Base-by-base conservation (phyloP, 2,329 filamentous ascomycete species). In the Aspergillus phoenicis region DNA sequence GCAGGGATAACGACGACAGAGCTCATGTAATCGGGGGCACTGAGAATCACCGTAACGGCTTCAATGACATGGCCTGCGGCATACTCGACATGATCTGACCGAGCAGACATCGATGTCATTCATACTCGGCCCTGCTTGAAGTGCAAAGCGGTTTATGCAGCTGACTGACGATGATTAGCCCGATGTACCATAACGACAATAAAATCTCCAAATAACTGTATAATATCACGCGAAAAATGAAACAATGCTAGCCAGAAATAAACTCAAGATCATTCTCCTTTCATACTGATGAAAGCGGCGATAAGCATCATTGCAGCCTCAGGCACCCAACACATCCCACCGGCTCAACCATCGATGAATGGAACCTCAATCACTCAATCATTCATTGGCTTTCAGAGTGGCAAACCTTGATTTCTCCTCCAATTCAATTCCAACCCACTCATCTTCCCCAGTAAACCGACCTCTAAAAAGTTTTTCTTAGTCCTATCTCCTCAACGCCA, bases 251-350 rank as follows among this genome's bases (percentile, higher is more conserved):
- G 7, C 4, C 24, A 4, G 4, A 26, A 17, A 6, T 4, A 13
- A 11, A 33, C 13, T 51, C 26, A 4, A 20, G 28, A 51, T 52
- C 47, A 39, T 30, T 2, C 41, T 6, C 15, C 24, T 26, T 36
- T 11, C 33, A 13, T 13, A 11, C 11, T 2, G 33, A 36, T 11
- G 33, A 36, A 36, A 13, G 28, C 30, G 28, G 58, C 54, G 39
- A 60, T 52, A 52, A 58, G 36, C 17, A 10, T 6, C 11, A n/a
- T 33, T 47, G 10, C 4, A 57, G 63, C 63, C 63, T 65, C 36
- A 63, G 63, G 63, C 61, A 64, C 8, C 39, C 45, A 49, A 20
- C 20, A 2, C 17, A 3, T 13, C 24, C 48, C 10, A 17, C 38
- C 52, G 41, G 41, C 41, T 13, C 8, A 22, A 22, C 41, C 5